Conservation (phyloP, 495 filamentous ascomycete species). For the Patellaria atrata region DNA sequence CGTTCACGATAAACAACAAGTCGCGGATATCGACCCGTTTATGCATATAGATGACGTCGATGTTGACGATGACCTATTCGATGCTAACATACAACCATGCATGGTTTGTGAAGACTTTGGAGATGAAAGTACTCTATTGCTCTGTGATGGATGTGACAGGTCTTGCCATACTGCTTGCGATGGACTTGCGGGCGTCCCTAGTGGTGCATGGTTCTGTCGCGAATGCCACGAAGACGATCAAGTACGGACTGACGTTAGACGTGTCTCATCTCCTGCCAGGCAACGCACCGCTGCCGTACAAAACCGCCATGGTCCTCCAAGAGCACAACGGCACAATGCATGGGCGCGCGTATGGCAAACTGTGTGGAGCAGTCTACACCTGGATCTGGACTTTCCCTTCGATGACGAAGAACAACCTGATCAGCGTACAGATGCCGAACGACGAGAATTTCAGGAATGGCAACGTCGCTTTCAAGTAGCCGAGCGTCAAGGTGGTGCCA, state of each 20-base stretch:
- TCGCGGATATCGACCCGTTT: conserved; percentile 70
- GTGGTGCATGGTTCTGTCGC: conserved; percentile 72
- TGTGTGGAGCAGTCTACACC: conserved; percentile 47
- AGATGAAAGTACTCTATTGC: conserved; percentile 62
- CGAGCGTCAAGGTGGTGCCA: conserved; percentile 50
- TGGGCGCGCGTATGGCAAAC: conserved; percentile 60
- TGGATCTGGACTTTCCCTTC: conserved; percentile 84
- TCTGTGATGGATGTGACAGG: conserved; percentile 78
- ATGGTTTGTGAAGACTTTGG: conserved; percentile 64
- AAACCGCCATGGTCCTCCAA: conserved; percentile 22
- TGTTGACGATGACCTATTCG: conserved; percentile 26
- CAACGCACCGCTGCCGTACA: conserved; percentile 23
- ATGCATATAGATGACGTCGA: conserved; percentile 60
- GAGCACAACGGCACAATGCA: conserved; percentile 25
- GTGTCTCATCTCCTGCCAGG: conserved; percentile 27
- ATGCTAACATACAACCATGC: conserved; percentile 60
- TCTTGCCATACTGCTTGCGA: conserved; percentile 78
- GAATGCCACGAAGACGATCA: conserved; percentile 46
- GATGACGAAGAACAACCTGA: conserved; percentile 49
- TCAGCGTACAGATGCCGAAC: conserved; percentile 40
- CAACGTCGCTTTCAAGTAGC: conserved; percentile 68
- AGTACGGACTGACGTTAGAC: conserved; percentile 9
- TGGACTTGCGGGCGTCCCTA: conserved; percentile 58
- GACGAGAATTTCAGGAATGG: conserved; percentile 56
- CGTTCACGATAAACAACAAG: conserved; percentile 81